Evolutionary conservation across 2,329 filamentous ascomycete species (phyloP).

Genomic region (Aspergillus calidoustus): DNA sequence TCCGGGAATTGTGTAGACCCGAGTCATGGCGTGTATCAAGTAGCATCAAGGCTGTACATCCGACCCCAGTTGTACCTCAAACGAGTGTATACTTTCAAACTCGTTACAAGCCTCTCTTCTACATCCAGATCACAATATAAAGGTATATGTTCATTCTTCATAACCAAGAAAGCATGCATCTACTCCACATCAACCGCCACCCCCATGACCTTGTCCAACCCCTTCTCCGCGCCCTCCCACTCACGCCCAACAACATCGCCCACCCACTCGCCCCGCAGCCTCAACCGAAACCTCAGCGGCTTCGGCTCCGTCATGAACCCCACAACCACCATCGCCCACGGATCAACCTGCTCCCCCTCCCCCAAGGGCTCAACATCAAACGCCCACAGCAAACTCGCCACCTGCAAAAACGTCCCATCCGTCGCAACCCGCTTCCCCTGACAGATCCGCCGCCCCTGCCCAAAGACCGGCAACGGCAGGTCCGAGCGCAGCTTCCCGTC

Average conservation of each 20-base stretch:
- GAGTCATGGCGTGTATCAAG: no score
- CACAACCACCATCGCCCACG: conserved; percentile 28
- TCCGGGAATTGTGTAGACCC: no score
- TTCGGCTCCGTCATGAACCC: conserved; percentile 32
- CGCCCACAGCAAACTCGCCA: conserved; percentile 30
- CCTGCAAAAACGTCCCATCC: conserved; percentile 29
- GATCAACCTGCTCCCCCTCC: conserved; percentile 26
- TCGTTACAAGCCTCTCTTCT: no score
- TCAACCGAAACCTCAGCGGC: conserved; percentile 25
- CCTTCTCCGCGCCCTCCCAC: conserved; percentile 25
- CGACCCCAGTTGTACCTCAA: no score
- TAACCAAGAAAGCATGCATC: no score
- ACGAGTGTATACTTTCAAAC: no score
- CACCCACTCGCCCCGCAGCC: conserved; percentile 26
- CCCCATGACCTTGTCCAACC: conserved; percentile 25
- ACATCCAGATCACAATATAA: no score
- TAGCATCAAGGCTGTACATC: no score
- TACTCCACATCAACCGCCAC: conserved; percentile 21
- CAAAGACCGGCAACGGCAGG: conserved; percentile 28
- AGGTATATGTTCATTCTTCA: no score
- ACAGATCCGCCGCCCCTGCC: conserved; percentile 29
- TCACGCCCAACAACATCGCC: conserved; percentile 21
- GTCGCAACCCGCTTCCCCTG: conserved; percentile 29
- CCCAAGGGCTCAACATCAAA: conserved; percentile 25
- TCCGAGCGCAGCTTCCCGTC: conserved; percentile 20